Evolutionary conservation across 345 rosid species (phyloP).

Genomic region (Salix suchowensis): DNA sequence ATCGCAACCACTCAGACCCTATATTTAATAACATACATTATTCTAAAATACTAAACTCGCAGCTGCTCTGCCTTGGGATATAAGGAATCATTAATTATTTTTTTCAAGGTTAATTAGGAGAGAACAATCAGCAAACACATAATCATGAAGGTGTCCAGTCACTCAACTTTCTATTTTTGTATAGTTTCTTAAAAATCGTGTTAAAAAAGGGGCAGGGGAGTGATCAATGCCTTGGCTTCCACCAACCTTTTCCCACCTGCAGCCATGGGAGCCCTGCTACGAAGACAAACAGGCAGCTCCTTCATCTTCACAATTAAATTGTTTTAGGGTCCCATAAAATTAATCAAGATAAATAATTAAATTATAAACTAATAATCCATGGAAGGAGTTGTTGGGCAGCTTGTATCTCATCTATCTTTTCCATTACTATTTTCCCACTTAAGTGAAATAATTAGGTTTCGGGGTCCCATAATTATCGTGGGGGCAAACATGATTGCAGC

Average conservation of each 20-base stretch:
- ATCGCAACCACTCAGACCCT: too few species aligned
- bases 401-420: background rate
- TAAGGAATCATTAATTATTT: too few species aligned
- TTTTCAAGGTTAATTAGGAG: too few species aligned
- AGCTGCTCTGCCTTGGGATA: too few species aligned
- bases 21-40: too few species aligned
- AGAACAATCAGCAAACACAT: too few species aligned
- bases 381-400: background rate
- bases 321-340: too few species aligned
- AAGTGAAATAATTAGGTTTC: constrained; percentile 6
- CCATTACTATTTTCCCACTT: background rate
- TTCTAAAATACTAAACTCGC: too few species aligned
- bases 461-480: background rate
- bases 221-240: background rate
- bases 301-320: background rate
- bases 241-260: background rate
- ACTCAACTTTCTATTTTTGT: background rate
- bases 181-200: background rate
- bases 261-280: background rate
- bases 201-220: background rate
- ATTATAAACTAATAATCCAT: too few species aligned
- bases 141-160: too few species aligned
- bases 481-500: background rate
- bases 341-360: too few species aligned
- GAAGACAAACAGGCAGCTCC: background rate